Base-by-base conservation (phyloP, 306 rosid species). In the Casuarina glauca region DNA sequence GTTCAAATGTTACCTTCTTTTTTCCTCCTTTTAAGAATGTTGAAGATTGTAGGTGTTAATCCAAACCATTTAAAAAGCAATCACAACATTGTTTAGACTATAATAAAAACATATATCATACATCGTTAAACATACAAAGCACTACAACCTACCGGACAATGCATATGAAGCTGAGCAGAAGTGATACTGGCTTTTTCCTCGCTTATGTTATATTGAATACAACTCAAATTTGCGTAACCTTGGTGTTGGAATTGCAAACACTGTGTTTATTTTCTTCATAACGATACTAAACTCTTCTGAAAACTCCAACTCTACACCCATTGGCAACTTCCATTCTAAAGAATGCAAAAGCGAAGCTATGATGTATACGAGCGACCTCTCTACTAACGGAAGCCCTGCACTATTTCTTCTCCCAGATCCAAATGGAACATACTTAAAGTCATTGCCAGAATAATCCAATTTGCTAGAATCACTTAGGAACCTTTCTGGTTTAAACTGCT, bases 381-480 rank as follows among this genome's bases (percentile, higher is more conserved):
- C 88, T 0, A 64, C 86, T 1, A 84, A 8, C 0, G 84, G 55
- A 13, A 82, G 3, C n/a, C 85, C 87, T 0, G 80, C 80, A 64
- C 88, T 80, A 0, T 77, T 48, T 57, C 87, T 84, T 35, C 85
- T 84, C 4, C 90, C 83, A 0, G 73, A 77, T 1, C 90, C 90
- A 72, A 87, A 87, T 6, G 86, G 82, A 4, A 72, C 9, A 48
- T 48, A 87, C 9, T 72, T 20, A 12, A 77, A 71, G 6, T 63
- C 49, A 5, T 82, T 82, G 9, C 82, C 86, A 0, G 7, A 6
- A 42, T 46, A 70, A 36, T 79, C 82, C 53, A 76, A 58, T 1
- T 66, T 16, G 1, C 26, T 49, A 0, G 61, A 4, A 9, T 58
- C 19, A 7, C 38, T 9, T 9, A 73, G 35, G 58, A 84, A 84